Percentiles rank a stretch among this genome's conserved stretches.
Conservation (phyloP, 305 asterid genomes). For the Coffea humblotiana region DNA sequence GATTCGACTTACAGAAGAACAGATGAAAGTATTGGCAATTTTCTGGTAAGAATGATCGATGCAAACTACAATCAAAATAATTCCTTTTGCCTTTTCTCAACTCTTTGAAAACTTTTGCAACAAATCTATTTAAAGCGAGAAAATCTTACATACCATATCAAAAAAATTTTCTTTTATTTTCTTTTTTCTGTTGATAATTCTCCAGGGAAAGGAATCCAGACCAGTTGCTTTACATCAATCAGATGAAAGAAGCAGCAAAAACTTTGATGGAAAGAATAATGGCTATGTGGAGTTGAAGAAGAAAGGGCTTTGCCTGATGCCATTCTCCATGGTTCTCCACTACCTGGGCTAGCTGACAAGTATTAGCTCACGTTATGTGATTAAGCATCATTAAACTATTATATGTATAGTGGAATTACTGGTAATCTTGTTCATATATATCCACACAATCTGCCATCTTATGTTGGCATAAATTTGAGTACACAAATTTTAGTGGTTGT, state of each 20-base stretch:
- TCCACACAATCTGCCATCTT: background rate
- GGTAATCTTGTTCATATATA: background rate
- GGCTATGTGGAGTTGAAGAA: conserved; percentile 40
- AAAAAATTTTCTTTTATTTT: too few relatives aligned
- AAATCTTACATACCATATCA: too few relatives aligned
- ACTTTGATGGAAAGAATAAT: conserved; percentile 24
- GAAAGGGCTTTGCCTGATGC: conserved; percentile 55
- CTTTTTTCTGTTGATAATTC: background rate
- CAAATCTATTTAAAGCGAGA: background rate
- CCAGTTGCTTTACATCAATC: conserved; percentile 18
- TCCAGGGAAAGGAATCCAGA: conserved; percentile 38
- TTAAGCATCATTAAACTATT: background rate
- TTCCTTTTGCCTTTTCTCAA: background rate
- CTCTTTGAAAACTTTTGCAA: background rate
- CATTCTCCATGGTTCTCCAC: conserved; percentile 46
- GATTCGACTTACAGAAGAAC: conserved; percentile 32
- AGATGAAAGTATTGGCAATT: conserved; percentile 26
- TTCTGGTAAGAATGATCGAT: conserved; percentile 25
- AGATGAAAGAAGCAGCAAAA: conserved; percentile 25
- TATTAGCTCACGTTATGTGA: background rate
- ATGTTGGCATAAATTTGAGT: background rate
- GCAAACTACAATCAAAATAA: background rate
- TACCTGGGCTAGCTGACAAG: conserved; percentile 31
- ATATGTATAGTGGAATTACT: background rate
- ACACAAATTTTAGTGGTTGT: background rate